phyloP scores from a whole-genome alignment of 352 stramenopile genomes.

The Phytopythium helicoides region DNA sequence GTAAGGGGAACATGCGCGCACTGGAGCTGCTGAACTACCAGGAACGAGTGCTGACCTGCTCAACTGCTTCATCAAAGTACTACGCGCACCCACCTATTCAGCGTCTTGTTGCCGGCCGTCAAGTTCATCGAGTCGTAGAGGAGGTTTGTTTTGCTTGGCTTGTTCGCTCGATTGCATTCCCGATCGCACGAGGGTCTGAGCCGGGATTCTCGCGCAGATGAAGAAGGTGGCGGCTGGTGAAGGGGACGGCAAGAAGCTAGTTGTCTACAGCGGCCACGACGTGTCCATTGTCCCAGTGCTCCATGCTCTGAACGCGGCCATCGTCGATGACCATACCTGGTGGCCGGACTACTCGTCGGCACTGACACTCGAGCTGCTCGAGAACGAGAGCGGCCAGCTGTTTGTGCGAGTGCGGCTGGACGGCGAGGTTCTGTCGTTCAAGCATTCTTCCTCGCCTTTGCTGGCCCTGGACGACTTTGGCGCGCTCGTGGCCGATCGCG shows the following conservation, averaged over 20 bases:
- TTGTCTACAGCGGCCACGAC: constrained; percentile 84
- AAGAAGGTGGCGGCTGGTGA: constrained; percentile 29
- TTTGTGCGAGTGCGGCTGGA: constrained; percentile 62
- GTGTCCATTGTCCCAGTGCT: constrained; percentile 76
- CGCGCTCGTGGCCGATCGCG: constrained; percentile 41
- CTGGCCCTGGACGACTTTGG: constrained; percentile 37
- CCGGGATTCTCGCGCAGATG: too few species aligned
- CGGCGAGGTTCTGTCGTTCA: constrained; percentile 31
- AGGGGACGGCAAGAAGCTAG: constrained; percentile 44
- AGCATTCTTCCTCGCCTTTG: constrained; percentile 14
- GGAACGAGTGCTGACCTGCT: constrained; percentile 3
- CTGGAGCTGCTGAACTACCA: too few species aligned
- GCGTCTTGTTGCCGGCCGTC: constrained; percentile 51
- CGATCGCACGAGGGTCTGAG: too few species aligned
- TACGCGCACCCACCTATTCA: constrained; percentile 71
- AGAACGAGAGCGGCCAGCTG: constrained; percentile 49
- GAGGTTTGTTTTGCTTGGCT: constrained; percentile 23
- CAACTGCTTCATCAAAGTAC: constrained; percentile 29
- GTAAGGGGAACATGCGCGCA: constrained; percentile 16
- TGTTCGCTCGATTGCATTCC: neutral
- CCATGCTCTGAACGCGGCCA: constrained; percentile 46
- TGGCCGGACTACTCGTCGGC: constrained; percentile 77
- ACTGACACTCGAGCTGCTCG: constrained; percentile 64
- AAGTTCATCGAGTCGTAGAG: constrained; percentile 58
- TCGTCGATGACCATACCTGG: constrained; percentile 42